Evolutionary conservation across 768 basidiomycete species (phyloP), one percentile per base, ranked within the genome.

Genomic region (Suillus cothurnatus): DNA sequence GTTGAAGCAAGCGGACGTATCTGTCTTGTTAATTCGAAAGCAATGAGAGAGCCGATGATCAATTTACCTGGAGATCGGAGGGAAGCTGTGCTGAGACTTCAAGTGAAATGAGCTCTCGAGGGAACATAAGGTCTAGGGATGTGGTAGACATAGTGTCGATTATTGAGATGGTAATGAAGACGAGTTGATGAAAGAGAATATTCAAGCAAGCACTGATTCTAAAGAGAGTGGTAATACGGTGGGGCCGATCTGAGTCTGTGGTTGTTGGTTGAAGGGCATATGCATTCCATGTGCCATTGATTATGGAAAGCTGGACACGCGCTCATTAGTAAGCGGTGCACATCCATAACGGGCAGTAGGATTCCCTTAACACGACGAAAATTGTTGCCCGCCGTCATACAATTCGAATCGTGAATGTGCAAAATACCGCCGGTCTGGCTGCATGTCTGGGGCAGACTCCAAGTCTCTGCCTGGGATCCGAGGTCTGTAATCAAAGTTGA

Each of bases 1-100:
- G 91, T 88, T 28, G 88, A 87, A 0, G 94, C 88, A 23, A 99
- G 84, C 0, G 97, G 97, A 58, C 97, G 94, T 28, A 98, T 87
- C 96, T 97, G 38, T 36, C 17, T 34, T 28, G 8, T 56, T 49
- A 34, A 47, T 49, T 47, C 53, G 15, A 59, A 31, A n/a, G 4
- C 7, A 34, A 28, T 15, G 39, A 17, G 52, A 4, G 38, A 36
- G 66, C 69, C 38, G 12, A 71, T 67, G 31, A 65, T 68, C 60
- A 71, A 79, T 84, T 67, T 73, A 93, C 91, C 73, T 92, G 90
- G 28, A 93, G 80, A 65, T 88, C 90, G 9, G 81, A 66, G 45
- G 87, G 89, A 5, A 96, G 78, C 64, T 83, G 81, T 4, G 79
- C 77, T 63, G 81, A 82, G 68, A 95, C 85, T 34, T 89, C 84